phyloP scores from a whole-genome alignment of 2,329 filamentous ascomycete species.

The Penicillium sp. region DNA sequence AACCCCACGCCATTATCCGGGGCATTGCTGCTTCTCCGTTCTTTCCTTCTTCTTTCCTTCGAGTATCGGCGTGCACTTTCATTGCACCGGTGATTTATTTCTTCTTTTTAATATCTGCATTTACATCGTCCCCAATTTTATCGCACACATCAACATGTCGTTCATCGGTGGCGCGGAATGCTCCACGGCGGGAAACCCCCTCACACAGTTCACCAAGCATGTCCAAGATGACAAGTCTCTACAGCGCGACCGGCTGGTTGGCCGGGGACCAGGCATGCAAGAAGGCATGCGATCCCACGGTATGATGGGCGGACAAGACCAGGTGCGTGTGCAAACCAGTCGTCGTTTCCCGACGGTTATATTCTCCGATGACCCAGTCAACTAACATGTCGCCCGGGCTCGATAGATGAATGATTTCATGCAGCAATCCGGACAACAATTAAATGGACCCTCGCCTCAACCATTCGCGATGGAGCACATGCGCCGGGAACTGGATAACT shows the following conservation, averaged over 20 bases:
- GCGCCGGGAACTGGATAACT: conserved; percentile 60
- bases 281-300: conserved; percentile 75
- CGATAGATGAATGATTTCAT: conserved; percentile 85
- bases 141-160: conserved; percentile 64
- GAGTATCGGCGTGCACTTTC: background rate
- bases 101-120: background rate
- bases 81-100: background rate
- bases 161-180: conserved; percentile 96
- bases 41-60: conserved; percentile 6
- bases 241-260: conserved; percentile 84
- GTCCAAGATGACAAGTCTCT: conserved; percentile 94
- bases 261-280: conserved; percentile 68
- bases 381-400: background rate
- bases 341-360: background rate
- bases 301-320: conserved; percentile 70
- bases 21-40: conserved; percentile 4
- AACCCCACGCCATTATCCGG: conserved; percentile 25
- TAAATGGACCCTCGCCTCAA: conserved; percentile 55
- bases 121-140: background rate
- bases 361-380: background rate
- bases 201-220: conserved; percentile 97
- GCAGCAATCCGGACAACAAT: conserved; percentile 66
- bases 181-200: conserved; percentile 91
- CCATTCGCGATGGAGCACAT: conserved; percentile 69
- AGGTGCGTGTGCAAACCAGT: conserved; percentile 48